phyloP scores from a whole-genome alignment of 305 asterid genomes.

The Fraxinus latifolia region DNA sequence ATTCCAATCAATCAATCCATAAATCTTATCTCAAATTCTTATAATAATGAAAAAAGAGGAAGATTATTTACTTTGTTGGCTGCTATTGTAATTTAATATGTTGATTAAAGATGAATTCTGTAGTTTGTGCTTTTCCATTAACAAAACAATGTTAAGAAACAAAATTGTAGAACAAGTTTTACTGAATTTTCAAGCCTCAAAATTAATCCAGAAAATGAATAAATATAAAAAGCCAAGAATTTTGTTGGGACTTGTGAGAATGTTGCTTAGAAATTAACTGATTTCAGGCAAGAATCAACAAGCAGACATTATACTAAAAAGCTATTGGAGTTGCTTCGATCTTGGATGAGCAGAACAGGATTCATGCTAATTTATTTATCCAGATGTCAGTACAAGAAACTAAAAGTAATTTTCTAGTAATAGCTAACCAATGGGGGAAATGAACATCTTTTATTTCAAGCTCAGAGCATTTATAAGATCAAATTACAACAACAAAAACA shows the following conservation, averaged over 20 bases:
- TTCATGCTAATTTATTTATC: background rate
- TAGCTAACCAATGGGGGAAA: background rate
- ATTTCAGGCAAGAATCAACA: background rate
- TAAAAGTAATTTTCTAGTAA: background rate
- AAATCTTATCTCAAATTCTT: background rate
- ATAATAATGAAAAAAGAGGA: background rate
- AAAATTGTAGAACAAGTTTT: background rate
- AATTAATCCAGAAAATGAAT: background rate
- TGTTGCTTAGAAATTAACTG: background rate
- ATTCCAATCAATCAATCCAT: background rate
- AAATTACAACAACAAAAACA: conserved; percentile 6
- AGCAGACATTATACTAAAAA: background rate
- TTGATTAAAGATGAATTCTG: background rate
- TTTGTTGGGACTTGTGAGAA: background rate
- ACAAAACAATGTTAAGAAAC: background rate
- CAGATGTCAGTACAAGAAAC: background rate
- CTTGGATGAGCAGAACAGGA: background rate
- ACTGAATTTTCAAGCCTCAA: background rate
- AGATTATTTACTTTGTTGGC: background rate
- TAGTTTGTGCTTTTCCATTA: background rate
- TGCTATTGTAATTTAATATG: background rate
- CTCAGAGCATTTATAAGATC: conserved; percentile 12
- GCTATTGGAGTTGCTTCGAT: background rate
- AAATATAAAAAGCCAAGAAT: background rate
- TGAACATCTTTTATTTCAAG: background rate